Conservation (phyloP, 2,329 filamentous ascomycete genomes). For the Penicillium sp. region DNA sequence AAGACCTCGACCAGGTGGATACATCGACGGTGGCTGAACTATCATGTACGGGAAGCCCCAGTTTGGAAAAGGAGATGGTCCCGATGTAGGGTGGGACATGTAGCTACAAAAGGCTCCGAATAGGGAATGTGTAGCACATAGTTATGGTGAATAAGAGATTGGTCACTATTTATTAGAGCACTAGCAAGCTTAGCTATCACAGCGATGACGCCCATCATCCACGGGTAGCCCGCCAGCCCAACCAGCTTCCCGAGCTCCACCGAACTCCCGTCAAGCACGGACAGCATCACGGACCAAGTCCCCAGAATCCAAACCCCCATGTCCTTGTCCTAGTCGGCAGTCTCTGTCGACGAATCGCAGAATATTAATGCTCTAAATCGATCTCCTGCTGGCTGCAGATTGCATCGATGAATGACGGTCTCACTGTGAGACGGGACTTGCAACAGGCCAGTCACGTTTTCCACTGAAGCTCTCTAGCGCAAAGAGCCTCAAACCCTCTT, state of each 20-base stretch:
- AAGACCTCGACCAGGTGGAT: neutral
- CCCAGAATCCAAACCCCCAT: slow-evolving; percentile 13
- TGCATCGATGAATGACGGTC: slow-evolving; percentile 11
- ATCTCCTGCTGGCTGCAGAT: slow-evolving; percentile 8
- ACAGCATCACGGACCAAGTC: slow-evolving; percentile 29
- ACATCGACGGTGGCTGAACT: slow-evolving; percentile 4
- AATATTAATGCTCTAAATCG: slow-evolving; percentile 1
- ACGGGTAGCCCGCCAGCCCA: neutral
- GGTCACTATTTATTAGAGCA: too few species aligned
- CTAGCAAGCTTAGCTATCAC: neutral
- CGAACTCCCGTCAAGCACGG: slow-evolving; percentile 24
- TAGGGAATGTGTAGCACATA: neutral
- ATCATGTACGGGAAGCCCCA: neutral
- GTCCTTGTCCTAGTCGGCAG: neutral
- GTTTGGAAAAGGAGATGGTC: slow-evolving; percentile 1
- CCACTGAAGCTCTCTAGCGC: slow-evolving; percentile 14
- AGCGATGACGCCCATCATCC: neutral
- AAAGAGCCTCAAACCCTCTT: slow-evolving; percentile 14
- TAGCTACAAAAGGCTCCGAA: neutral
- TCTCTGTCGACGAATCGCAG: slow-evolving; percentile 7
- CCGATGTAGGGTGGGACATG: neutral
- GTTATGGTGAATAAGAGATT: too few species aligned
- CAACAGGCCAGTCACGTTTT: slow-evolving; percentile 7
- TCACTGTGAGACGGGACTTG: slow-evolving; percentile 9
- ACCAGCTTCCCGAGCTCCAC: slow-evolving; percentile 21